phyloP scores from a whole-genome alignment of 176 grass and related monocot genomes.

The Oropetium thomaeum region DNA sequence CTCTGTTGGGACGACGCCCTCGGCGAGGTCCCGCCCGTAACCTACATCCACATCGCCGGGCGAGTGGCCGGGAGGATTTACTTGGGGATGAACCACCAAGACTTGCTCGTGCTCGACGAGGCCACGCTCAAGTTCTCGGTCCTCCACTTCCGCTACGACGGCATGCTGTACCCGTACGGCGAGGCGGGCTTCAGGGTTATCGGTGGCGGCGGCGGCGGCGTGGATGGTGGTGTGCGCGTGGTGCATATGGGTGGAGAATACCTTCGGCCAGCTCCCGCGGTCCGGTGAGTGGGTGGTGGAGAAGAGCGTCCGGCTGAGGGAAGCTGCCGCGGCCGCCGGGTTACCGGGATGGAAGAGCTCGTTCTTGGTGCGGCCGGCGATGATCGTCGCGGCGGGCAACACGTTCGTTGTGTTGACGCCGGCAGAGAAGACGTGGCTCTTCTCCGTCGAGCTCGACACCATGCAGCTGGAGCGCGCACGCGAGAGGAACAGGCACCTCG shows the following conservation, averaged over 20 bases:
- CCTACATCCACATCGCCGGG: background rate
- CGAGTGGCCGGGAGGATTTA: background rate
- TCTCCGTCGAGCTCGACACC: constrained; percentile 11
- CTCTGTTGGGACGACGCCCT: background rate
- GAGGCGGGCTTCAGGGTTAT: background rate
- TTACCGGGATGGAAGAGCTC: background rate
- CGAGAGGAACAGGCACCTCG: background rate
- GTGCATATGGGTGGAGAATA: background rate
- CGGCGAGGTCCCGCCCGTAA: background rate
- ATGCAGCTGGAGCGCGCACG: background rate
- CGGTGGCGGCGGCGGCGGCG: background rate
- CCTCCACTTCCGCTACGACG: background rate
- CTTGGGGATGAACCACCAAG: no score
- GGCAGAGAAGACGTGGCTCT: background rate
- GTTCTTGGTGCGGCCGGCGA: background rate
- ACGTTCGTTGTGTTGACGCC: constrained; percentile 4
- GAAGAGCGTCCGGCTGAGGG: no score
- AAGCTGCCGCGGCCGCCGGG: background rate
- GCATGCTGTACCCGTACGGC: background rate
- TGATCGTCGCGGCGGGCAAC: background rate
- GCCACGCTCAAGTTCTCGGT: background rate
- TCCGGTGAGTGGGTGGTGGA: background rate
- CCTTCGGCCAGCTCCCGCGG: background rate
- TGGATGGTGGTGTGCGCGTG: background rate
- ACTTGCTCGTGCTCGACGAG: no score